These are phyloP conservation scores for Orychophragmus violaceus DNA, from an alignment of 345 rosid genomes.

Conservation along the genomic window DNA sequence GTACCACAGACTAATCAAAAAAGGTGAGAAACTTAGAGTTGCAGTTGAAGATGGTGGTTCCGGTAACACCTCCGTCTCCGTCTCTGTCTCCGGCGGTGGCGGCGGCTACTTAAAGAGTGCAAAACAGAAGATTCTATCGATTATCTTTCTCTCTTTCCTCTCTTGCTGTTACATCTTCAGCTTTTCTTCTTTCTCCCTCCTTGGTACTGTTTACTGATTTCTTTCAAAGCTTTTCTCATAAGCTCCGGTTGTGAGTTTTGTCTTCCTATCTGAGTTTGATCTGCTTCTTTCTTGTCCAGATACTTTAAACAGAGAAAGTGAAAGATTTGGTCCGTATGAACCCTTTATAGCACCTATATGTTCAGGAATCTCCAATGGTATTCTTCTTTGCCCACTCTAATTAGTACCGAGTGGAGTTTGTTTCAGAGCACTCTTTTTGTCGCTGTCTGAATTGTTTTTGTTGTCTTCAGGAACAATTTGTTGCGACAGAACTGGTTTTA, in stretches of 20 bases:
- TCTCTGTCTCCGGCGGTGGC: neutral
- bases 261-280: neutral
- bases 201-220: neutral
- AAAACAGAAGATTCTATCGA: neutral
- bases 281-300: neutral
- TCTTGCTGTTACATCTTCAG: slow-evolving; percentile 21
- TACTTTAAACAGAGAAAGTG: slow-evolving; percentile 3
- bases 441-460: neutral
- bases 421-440: neutral
- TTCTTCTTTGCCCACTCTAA: neutral
- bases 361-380: slow-evolving; percentile 23
- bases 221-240: neutral
- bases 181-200: slow-evolving; percentile 22
- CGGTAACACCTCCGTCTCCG: neutral
- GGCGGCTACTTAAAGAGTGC: neutral
- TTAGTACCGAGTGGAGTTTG: neutral
- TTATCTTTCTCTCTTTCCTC: slow-evolving; percentile 3
- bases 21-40: neutral
- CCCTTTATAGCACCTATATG: slow-evolving; percentile 23
- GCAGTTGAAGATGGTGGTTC: neutral
- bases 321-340: slow-evolving; percentile 6
- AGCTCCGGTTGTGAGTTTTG: neutral
- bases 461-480: slow-evolving; percentile 34
- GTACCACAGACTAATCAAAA: slow-evolving; percentile 16
- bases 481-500: slow-evolving; percentile 57